Evolutionary conservation across 1,284 basidiomycete species (phyloP).

Genomic region (Porodaedalea pini): DNA sequence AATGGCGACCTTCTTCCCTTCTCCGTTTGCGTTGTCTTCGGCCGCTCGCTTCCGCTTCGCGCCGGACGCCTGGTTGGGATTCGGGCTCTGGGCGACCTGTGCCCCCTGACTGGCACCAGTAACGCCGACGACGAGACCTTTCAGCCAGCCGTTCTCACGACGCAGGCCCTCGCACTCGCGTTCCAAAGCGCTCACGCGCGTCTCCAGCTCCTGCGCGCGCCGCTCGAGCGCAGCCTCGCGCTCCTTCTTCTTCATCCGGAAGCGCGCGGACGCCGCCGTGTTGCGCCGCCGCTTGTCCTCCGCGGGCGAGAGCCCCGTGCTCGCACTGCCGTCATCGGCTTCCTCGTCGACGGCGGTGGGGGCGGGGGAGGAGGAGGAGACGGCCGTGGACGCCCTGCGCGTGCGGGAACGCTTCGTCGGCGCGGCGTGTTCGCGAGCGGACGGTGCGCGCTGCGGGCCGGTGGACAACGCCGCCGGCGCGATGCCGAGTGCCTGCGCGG

Average conservation of each 20-base stretch:
- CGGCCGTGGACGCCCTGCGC: not conserved
- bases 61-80: constrained; percentile 16
- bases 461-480: constrained; percentile 26
- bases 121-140: constrained; percentile 88
- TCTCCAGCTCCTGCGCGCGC: constrained; percentile 87
- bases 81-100: constrained; percentile 14
- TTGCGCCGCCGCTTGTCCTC: constrained; percentile 95
- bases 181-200: constrained; percentile 78
- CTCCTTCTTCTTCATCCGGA: constrained; percentile 98
- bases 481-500: constrained; percentile 23
- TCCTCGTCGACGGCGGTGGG: constrained; percentile 40
- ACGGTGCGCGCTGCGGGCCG: not conserved
- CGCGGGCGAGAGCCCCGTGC: constrained; percentile 38
- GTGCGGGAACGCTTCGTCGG: not conserved
- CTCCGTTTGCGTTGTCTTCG: too few relatives aligned
- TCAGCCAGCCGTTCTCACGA: constrained; percentile 93
- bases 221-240: constrained; percentile 90
- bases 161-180: constrained; percentile 88
- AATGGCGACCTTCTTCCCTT: not conserved
- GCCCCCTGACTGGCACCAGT: constrained; percentile 54
- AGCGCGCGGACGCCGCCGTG: constrained; percentile 95
- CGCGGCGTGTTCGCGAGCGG: not conserved
- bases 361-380: constrained; percentile 29
- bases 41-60: constrained; percentile 10
- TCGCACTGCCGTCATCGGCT: constrained; percentile 16